Evolutionary conservation across 2,329 filamentous ascomycete species (phyloP).

Genomic region (Penicillium sp.): DNA sequence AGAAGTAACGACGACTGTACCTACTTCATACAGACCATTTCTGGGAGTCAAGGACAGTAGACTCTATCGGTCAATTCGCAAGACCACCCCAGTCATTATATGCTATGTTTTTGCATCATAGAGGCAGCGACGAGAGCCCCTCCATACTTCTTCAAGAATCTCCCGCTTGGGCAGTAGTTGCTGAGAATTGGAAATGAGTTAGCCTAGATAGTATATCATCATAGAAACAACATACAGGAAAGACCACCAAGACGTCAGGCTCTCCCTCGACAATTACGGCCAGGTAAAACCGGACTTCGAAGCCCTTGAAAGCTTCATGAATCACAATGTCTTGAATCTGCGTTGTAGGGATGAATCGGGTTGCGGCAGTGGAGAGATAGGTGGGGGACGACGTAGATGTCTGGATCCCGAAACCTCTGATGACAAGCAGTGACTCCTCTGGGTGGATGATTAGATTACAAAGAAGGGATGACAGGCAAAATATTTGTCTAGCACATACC

Average conservation of each 20-base stretch:
- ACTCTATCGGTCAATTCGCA: constrained; percentile 16
- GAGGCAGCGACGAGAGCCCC: constrained; percentile 75
- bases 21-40: no score
- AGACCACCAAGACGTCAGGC: constrained; percentile 87
- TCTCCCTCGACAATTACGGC: constrained; percentile 88
- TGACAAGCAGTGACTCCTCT: constrained; percentile 82
- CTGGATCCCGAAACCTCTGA: constrained; percentile 87
- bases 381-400: constrained; percentile 69
- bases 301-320: constrained; percentile 90
- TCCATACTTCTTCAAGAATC: constrained; percentile 86
- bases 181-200: constrained; percentile 30
- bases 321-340: constrained; percentile 91
- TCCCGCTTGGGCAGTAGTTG: constrained; percentile 67
- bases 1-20: constrained; percentile 6
- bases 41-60: no score
- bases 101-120: constrained; percentile 63
- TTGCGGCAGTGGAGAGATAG: constrained; percentile 61
- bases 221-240: constrained; percentile 58
- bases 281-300: constrained; percentile 86
- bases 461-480: not conserved
- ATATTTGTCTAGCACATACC: constrained; percentile 35
- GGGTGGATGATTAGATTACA: constrained; percentile 34
- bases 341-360: constrained; percentile 83
- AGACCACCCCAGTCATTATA: constrained; percentile 9
- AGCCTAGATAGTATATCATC: constrained; percentile 1